Conservation (phyloP, 2,329 filamentous ascomycete species). For the Fusarium floridanum region DNA sequence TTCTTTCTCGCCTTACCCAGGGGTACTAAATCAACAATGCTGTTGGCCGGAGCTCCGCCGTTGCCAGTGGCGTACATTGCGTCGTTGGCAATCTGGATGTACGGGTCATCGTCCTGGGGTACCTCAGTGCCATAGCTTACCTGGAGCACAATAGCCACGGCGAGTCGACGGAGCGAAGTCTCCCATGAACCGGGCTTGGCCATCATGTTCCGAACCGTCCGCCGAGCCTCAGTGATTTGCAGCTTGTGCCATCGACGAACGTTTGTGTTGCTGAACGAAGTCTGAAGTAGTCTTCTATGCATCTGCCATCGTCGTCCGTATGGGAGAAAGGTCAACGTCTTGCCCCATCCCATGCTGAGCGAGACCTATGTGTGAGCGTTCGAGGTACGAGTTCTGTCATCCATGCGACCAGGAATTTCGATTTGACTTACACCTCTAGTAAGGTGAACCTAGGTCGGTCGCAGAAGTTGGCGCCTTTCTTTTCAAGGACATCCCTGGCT, state of each 20-base stretch:
- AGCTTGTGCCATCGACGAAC: slow-evolving; percentile 46
- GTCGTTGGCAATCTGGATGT: slow-evolving; percentile 49
- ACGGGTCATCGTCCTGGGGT: slow-evolving; percentile 46
- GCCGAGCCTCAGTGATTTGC: slow-evolving; percentile 41
- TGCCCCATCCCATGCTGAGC: slow-evolving; percentile 59
- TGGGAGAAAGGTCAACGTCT: slow-evolving; percentile 60
- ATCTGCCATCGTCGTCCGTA: slow-evolving; percentile 57
- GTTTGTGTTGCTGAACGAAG: slow-evolving; percentile 55
- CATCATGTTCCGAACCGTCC: slow-evolving; percentile 40
- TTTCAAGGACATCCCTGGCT: slow-evolving; percentile 59
- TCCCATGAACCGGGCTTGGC: slow-evolving; percentile 40
- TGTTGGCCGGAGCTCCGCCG: slow-evolving; percentile 48
- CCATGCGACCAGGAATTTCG: not conserved
- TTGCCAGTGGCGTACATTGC: slow-evolving; percentile 50
- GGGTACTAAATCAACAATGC: slow-evolving; percentile 62
- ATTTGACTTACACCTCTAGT: slow-evolving; percentile 49
- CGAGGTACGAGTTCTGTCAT: not conserved
- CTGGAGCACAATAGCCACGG: slow-evolving; percentile 50
- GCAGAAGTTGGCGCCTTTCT: slow-evolving; percentile 58
- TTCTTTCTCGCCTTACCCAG: slow-evolving; percentile 38
- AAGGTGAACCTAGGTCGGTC: slow-evolving; percentile 59
- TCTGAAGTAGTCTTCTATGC: slow-evolving; percentile 59
- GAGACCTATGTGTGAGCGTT: not conserved
- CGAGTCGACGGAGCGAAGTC: slow-evolving; percentile 46
- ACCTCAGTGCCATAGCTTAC: slow-evolving; percentile 51